Conservation (phyloP, 2,329 filamentous ascomycete species). For the Pseudocercospora fijiensis region DNA sequence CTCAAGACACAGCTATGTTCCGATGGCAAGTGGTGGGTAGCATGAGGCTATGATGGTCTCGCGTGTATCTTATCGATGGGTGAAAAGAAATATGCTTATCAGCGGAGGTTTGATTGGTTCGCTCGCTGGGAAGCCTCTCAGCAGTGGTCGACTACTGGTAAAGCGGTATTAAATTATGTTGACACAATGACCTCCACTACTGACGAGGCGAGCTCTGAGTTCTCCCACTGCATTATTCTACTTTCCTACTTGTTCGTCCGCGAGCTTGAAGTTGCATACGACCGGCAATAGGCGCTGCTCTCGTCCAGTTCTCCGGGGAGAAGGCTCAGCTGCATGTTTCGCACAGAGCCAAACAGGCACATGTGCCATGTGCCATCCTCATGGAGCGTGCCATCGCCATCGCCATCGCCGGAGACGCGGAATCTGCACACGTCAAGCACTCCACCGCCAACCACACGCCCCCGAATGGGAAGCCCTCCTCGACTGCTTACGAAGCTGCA, state of each 20-base stretch:
- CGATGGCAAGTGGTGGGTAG: neutral
- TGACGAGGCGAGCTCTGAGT: neutral
- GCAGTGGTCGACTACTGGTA: neutral
- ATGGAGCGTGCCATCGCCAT: constrained; percentile 16
- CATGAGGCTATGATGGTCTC: neutral
- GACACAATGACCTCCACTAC: neutral
- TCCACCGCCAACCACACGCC: neutral
- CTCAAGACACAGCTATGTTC: neutral
- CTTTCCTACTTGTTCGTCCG: neutral
- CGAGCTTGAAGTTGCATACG: neutral
- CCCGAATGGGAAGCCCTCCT: constrained; percentile 9
- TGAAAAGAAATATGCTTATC: neutral
- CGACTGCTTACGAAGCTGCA: neutral
- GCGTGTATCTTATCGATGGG: constrained; percentile 2
- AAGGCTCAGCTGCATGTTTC: constrained; percentile 10
- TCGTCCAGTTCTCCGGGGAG: constrained; percentile 20
- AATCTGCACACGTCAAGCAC: constrained; percentile 14
- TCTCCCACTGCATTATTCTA: neutral
- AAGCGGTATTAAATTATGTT: neutral
- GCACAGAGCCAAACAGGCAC: constrained; percentile 11
- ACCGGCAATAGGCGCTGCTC: neutral
- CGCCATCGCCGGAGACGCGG: constrained; percentile 15
- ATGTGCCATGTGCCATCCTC: constrained; percentile 15
- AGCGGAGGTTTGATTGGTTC: neutral
- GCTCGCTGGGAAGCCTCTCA: neutral